Conservation (phyloP, 2,329 filamentous ascomycete species). For the Cucurbitaria berberidis region DNA sequence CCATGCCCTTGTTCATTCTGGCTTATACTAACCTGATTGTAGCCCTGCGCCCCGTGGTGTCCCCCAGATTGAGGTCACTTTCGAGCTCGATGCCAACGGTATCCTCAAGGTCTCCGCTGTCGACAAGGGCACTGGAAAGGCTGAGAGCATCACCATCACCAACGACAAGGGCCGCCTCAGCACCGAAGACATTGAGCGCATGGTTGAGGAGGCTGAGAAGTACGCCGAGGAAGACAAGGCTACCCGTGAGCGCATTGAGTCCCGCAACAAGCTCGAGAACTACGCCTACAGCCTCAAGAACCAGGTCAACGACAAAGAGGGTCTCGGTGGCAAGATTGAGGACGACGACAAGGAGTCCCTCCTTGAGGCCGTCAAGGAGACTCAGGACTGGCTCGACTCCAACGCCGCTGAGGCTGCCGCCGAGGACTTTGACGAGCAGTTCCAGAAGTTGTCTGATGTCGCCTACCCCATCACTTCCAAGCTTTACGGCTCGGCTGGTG, state of each 20-base stretch:
- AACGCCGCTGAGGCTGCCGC: slow-evolving; percentile 82
- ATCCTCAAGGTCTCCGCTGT: slow-evolving; percentile 95
- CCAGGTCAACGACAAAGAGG: slow-evolving; percentile 96
- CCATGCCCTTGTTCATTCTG: background rate
- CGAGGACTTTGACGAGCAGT: slow-evolving; percentile 99
- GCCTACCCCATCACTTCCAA: slow-evolving; percentile 99
- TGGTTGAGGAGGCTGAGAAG: slow-evolving; percentile 98
- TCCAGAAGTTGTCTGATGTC: slow-evolving; percentile 96
- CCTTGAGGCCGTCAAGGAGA: slow-evolving; percentile 94
- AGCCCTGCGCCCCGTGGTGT: slow-evolving; percentile 88
- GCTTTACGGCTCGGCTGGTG: slow-evolving; percentile 73
- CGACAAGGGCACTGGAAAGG: slow-evolving; percentile 98
- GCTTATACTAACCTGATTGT: slow-evolving; percentile 19
- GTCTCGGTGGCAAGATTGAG: slow-evolving; percentile 96
- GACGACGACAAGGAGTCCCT: slow-evolving; percentile 98
- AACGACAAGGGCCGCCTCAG: slow-evolving; percentile 99
- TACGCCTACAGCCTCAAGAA: slow-evolving; percentile 99
- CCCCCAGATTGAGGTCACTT: slow-evolving; percentile 97
- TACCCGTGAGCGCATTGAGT: slow-evolving; percentile 94
- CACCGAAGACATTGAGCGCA: slow-evolving; percentile 97
- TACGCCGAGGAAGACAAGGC: slow-evolving; percentile 99
- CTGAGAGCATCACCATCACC: slow-evolving; percentile 96
- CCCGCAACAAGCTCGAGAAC: slow-evolving; percentile 96
- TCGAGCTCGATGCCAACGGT: slow-evolving; percentile 97
- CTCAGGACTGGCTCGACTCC: slow-evolving; percentile 95